Base-by-base conservation (phyloP, 2,329 filamentous ascomycete genomes). In the Aspergillus hiratsukae region DNA sequence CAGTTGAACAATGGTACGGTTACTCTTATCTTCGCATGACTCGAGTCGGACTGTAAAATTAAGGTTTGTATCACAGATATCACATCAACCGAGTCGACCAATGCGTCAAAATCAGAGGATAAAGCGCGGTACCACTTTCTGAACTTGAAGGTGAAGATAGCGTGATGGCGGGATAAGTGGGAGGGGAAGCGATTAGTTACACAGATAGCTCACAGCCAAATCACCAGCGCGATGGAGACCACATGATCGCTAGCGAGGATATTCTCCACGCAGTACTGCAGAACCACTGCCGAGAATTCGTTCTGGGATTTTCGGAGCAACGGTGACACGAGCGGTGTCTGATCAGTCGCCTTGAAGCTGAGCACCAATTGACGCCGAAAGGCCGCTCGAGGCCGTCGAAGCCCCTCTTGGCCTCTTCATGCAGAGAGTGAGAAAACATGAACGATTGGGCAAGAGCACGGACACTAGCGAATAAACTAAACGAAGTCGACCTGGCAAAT, bases 361-460 rank as follows among this genome's bases (percentile, higher is more conserved):
- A 49, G 25, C 14, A 23, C 61, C 61, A 64, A 65, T 65, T 10
- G 55, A 46, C 23, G 27, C 37, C n/a, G 9, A 43, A 8, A 46
- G 23, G 25, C 23, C 17, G 31, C 28, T 48, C 21, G 23, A 40
- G 48, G 21, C 25, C 21, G 55, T 28, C 19, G 7, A 53, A 14
- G 46, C 51, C 45, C 54, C 56, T 57, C 60, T 55, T 53, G 54
- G 51, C 53, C 61, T 64, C 60, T 60, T 62, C 63, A 64, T 49
- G 49, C 51, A 51, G 29, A 51, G 49, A n/a, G 49, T 23, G 49
- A 51, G 29, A 35, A 37, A 27, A 19, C 9, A 35, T 35, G 49
- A 7, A 11, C 27, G 19, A 51, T 51, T 31, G 29, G 49, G 31
- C 29, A 29, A 51, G n/a, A 51, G 49, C 49, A 51, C 10, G 17